Evolutionary conservation across 495 filamentous ascomycete species (phyloP), one percentile per base, ranked within the genome.

Genomic region (Letharia columbiana): DNA sequence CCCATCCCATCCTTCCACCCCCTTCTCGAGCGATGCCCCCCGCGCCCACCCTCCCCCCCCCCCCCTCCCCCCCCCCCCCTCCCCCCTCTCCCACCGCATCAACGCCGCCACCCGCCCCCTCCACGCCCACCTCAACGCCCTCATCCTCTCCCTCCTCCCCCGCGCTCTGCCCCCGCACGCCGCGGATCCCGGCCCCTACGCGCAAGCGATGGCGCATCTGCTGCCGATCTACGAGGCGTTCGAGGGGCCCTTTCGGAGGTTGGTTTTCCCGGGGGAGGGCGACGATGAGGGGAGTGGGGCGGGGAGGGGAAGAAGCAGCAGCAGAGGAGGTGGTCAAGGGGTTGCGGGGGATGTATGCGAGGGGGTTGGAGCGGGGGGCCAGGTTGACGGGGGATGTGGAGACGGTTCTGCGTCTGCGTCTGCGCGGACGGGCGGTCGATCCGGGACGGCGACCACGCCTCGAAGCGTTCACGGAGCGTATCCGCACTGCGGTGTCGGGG

Each of bases 91-190:
- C 28, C 39, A 45, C 4, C 28, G 4, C 2, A 63, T 67, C 59
- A 63, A 62, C 60, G 20, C n/a, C 33, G 17, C 74, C 15, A 74
- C 75, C 28, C 77, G 77, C 67, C 64, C 72, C 57, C 61, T 72
- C 49, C 81, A 83, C 68, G 73, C 75, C n/a, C 61, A 67, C 41
- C 76, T 84, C 23, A 82, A 83, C 72, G 72, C 72, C 60, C 72
- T 77, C n/a, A 80, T 83, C 61, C 74, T 75, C 57, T 64, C 71
- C 17, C 76, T 78, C 31, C 75, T 84, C 8, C 79, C 78, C 5
- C 75, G 79, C 41, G 72, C 76, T 28, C 23, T 28, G 15, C 72
- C 82, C 11, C 80, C 80, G 20, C 81, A 28, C 23, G 23, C 23
- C 23, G 23, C 23, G 23, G 23, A 28, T 28, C 23, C 23, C 80